Percentiles rank a stretch among this genome's conserved stretches.
phyloP scores from a whole-genome alignment of 1,284 basidiomycete species.

The Leccinum proximum region DNA sequence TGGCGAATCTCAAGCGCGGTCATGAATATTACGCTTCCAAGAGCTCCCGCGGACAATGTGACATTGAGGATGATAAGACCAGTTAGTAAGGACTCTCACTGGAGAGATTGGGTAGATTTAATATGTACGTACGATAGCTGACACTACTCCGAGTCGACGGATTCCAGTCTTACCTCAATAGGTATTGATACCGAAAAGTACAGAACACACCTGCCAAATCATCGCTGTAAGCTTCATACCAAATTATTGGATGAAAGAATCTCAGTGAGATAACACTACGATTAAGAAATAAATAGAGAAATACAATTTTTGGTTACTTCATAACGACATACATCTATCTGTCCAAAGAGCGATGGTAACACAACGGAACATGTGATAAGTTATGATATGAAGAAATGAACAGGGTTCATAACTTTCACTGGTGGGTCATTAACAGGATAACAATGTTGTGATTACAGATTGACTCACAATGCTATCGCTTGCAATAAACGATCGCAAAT shows the following conservation, averaged over 20 bases:
- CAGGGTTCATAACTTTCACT: background rate
- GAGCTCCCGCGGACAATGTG: constrained; percentile 81
- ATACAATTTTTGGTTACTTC: background rate
- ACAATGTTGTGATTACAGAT: background rate
- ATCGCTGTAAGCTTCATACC: too few species aligned
- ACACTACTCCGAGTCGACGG: too few species aligned
- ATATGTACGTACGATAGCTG: too few species aligned
- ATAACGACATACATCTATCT: background rate
- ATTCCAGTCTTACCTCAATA: too few species aligned
- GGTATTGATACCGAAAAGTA: too few species aligned
- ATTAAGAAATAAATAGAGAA: background rate
- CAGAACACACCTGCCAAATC: too few species aligned
- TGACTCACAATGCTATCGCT: background rate
- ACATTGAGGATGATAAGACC: constrained; percentile 95
- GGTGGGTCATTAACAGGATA: background rate
- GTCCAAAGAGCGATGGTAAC: background rate
- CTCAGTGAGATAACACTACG: too few species aligned
- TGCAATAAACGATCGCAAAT: background rate
- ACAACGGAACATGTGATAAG: background rate
- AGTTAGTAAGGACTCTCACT: constrained; percentile 41
- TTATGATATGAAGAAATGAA: background rate
- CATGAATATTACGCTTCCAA: constrained; percentile 80
- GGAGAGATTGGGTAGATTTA: too few species aligned
- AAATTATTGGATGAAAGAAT: too few species aligned
- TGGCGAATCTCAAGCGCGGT: constrained; percentile 79